Conservation (phyloP, 1,284 basidiomycete species). For the Mrakiaceae sp. region DNA sequence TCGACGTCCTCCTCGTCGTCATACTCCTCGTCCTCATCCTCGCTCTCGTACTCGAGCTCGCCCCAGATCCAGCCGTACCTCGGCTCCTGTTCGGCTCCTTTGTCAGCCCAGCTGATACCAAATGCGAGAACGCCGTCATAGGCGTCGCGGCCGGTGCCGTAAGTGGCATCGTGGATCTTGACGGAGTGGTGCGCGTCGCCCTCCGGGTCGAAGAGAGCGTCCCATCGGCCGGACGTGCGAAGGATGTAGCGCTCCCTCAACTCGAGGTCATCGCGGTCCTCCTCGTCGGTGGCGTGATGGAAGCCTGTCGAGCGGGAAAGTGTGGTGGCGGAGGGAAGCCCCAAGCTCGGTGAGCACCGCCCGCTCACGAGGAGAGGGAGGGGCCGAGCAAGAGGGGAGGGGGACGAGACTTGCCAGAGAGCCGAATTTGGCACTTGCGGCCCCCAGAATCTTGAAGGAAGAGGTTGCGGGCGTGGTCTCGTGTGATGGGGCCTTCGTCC, state of each 20-base stretch:
- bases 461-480: too few relatives aligned
- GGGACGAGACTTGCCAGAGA: too few relatives aligned
- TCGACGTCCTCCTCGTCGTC: background rate
- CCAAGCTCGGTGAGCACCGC: too few relatives aligned
- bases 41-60: slow-evolving; percentile 3
- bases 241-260: slow-evolving; percentile 1
- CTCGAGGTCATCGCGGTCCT: background rate
- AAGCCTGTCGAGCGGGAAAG: background rate
- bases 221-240: slow-evolving; percentile 4
- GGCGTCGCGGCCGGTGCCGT: background rate
- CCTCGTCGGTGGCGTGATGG: slow-evolving; percentile 4
- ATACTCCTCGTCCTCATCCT: background rate
- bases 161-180: slow-evolving; percentile 7
- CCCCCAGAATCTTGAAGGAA: too few relatives aligned
- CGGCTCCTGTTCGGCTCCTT: background rate
- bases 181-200: background rate
- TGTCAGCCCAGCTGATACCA: slow-evolving; percentile 2
- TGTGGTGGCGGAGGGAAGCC: too few relatives aligned
- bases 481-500: too few relatives aligned
- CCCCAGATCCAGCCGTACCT: slow-evolving; percentile 6
- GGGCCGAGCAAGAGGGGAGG: too few relatives aligned
- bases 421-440: too few relatives aligned
- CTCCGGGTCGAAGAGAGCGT: slow-evolving; percentile 8
- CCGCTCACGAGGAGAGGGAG: too few relatives aligned
- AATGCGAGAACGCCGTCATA: slow-evolving; percentile 2